Evolutionary conservation across 805 yeast species (phyloP).

Genomic region (Lipomyces sp.): DNA sequence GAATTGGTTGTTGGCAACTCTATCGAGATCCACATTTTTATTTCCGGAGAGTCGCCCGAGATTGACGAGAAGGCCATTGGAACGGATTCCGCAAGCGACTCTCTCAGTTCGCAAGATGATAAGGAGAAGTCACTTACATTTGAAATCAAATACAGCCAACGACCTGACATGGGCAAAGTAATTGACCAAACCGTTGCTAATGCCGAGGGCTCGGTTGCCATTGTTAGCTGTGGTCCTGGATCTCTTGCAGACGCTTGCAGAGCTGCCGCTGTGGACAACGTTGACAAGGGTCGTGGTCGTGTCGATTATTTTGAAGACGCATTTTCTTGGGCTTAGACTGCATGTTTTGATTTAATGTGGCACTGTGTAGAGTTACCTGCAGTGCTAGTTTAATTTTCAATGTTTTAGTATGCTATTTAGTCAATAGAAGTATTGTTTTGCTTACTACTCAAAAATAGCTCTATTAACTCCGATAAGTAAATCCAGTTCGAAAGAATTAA

Average conservation of each 20-base stretch:
- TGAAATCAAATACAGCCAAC: conserved; percentile 8
- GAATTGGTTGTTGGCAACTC: conserved; percentile 11
- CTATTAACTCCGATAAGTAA: too few species aligned
- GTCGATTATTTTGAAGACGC: conserved; percentile 18
- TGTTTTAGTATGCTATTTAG: too few species aligned
- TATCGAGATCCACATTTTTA: conserved; percentile 17
- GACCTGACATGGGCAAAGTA: conserved; percentile 12
- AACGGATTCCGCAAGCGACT: not conserved
- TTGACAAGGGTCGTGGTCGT: conserved; percentile 3
- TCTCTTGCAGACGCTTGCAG: conserved; percentile 10
- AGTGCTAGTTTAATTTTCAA: too few species aligned
- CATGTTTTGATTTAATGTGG: not conserved
- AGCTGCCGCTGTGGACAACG: conserved; percentile 1
- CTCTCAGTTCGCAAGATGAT: conserved; percentile 4
- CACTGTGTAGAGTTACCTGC: not conserved
- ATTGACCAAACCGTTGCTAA: conserved; percentile 4
- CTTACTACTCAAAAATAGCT: too few species aligned
- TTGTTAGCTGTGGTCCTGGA: conserved; percentile 23
- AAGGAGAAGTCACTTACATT: conserved; percentile 1
- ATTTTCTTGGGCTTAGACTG: conserved; percentile 10
- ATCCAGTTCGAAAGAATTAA: too few species aligned
- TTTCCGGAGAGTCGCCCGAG: conserved; percentile 15
- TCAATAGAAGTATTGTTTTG: too few species aligned
- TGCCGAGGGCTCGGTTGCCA: conserved; percentile 24
- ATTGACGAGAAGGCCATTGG: not conserved